Evolutionary conservation across 306 rosid genomes (phyloP), one percentile per base, ranked within the genome.

Genomic region (Benincasa hispida): DNA sequence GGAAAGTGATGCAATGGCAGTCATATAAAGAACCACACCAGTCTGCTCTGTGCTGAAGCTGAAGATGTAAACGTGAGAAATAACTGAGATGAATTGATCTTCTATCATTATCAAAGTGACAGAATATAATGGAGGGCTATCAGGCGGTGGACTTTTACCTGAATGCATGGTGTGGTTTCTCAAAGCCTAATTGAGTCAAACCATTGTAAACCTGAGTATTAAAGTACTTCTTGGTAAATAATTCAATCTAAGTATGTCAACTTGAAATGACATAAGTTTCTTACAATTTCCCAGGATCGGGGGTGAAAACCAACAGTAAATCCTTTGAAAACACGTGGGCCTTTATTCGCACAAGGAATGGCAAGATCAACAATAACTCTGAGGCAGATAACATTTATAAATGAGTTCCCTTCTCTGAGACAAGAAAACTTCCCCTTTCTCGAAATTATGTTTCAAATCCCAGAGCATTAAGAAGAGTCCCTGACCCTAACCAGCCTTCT

Each of bases 221-320:
- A 74, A 58, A 21, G 60, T 28, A 15, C 22, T 72, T 65, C 57
- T 79, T 53, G 72, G 21, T 48, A 57, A 76, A 60, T 51, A 35
- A 70, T 74, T 35, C 18, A 72, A 63, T 77, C 74, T 62, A 50
- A 17, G 53, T 75, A 57, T 57, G 47, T 75, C 67, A 59, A 28
- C 58, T 8, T 57, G 34, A 69, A 78, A 84, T 37, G 62, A 39
- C 76, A 83, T 48, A 75, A 61, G 70, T 77, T 21, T 79, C 95
- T 86, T 85, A 94, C 99, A 83, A 94, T 85, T 81, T 94, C 99
- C 99, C 99, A 94, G 58, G 99, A 84, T 61, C 97, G 84, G 2
- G 97, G 99, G 85, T 94, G 97, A 85, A 94, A 92, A 69, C 99
- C 99, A 83, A 90, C 93, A 56, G 96, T 92, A 84, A 89, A 90